Evolutionary conservation across 768 basidiomycete genomes (phyloP).

Genomic region (Panaeolus cyanescens): DNA sequence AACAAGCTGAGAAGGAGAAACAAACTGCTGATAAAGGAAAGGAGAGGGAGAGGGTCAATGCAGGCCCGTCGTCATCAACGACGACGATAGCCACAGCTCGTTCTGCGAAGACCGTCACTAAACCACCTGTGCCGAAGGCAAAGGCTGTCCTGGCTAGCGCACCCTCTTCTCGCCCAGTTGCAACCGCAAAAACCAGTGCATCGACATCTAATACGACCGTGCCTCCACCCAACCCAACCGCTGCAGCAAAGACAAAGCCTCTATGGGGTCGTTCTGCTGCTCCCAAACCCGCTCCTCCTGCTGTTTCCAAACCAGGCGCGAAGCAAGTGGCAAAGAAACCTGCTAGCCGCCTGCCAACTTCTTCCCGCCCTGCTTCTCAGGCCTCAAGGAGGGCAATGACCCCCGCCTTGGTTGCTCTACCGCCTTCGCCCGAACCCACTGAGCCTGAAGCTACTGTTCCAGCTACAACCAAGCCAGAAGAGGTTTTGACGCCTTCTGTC

Average conservation of each 20-base stretch:
- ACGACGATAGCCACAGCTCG: conserved; percentile 3
- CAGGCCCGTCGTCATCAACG: conserved; percentile 2
- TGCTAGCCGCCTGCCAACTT: conserved; percentile 9
- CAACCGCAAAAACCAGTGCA: conserved; percentile 4
- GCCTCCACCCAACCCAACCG: conserved; percentile 11
- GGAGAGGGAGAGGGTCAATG: conserved; percentile 2
- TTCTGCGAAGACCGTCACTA: conserved; percentile 6
- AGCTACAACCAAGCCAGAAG: not conserved
- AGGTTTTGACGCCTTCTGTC: not conserved
- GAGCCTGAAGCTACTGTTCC: not conserved
- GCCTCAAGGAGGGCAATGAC: conserved; percentile 20
- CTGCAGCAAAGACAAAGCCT: conserved; percentile 20
- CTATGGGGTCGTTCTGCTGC: conserved; percentile 20
- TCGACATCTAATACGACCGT: conserved; percentile 5
- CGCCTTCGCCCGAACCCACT: conserved; percentile 32
- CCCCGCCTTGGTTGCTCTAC: conserved; percentile 36
- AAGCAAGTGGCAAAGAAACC: conserved; percentile 19
- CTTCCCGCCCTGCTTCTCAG: conserved; percentile 2
- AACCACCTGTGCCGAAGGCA: conserved; percentile 14
- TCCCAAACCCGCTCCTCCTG: conserved; percentile 11
- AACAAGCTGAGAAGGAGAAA: not conserved
- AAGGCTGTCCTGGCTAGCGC: conserved; percentile 3
- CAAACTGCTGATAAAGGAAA: conserved; percentile 1
- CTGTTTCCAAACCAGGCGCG: conserved; percentile 12
- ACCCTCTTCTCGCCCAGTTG: not conserved